Evolutionary conservation across 495 filamentous ascomycete genomes (phyloP).

Genomic region (Aspergillus saccharolyticus): DNA sequence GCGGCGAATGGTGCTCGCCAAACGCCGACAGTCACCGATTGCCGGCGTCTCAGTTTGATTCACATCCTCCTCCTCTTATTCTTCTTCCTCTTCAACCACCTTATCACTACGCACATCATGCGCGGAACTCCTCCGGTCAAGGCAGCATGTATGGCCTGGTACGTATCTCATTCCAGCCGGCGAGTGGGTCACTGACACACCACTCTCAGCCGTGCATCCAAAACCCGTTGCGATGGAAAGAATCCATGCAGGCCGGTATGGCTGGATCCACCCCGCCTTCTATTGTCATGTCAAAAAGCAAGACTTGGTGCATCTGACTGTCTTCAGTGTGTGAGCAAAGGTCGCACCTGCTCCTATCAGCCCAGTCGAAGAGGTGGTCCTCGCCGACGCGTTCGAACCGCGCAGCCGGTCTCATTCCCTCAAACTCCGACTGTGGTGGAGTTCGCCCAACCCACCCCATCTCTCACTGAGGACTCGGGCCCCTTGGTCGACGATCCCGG

Average conservation of each 20-base stretch:
- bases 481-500: not conserved
- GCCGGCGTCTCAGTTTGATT: too few species aligned
- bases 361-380: conserved; percentile 40
- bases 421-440: not conserved
- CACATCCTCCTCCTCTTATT: not conserved
- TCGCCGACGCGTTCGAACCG: conserved; percentile 16
- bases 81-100: not conserved
- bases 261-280: not conserved
- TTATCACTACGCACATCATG: not conserved
- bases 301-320: too few species aligned
- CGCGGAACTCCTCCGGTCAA: not conserved
- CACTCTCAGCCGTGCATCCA: conserved; percentile 33
- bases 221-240: conserved; percentile 43
- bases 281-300: too few species aligned
- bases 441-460: not conserved
- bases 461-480: not conserved
- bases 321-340: conserved; percentile 38
- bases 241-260: conserved; percentile 39
- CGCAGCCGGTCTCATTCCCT: not conserved
- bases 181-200: not conserved
- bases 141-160: conserved; percentile 43
- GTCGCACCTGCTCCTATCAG: conserved; percentile 36
- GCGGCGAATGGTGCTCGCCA: too few species aligned
- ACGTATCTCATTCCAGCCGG: conserved; percentile 3
- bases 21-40: too few species aligned